phyloP scores from a whole-genome alignment of 345 rosid genomes.

The Stellera chamaejasme region DNA sequence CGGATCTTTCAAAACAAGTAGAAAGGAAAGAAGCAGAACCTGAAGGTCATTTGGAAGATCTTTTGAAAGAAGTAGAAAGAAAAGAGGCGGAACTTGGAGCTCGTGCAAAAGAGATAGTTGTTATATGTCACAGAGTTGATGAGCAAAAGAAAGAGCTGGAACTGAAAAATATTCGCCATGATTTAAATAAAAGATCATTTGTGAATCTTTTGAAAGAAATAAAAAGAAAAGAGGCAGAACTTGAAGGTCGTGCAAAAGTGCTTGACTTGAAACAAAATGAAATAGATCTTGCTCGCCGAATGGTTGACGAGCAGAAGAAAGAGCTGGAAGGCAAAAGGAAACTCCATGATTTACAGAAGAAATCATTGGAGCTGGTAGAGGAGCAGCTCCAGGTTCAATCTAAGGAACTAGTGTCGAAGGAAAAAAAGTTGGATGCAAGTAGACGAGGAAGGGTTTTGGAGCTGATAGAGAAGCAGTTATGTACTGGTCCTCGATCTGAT shows the following conservation, averaged over 20 bases:
- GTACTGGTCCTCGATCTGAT: slow-evolving; percentile 3
- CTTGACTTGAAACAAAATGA: slow-evolving; percentile 14
- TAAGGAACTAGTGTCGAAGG: slow-evolving; percentile 12
- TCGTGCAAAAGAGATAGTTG: no score
- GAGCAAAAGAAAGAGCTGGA: no score
- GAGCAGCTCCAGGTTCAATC: slow-evolving; percentile 16
- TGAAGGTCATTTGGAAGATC: no score
- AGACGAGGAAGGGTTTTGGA: slow-evolving; percentile 10
- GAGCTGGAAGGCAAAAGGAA: slow-evolving; percentile 18
- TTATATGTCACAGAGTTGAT: no score
- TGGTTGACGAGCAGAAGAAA: slow-evolving; percentile 13
- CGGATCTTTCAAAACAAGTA: no score
- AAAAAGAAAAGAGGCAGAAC: not conserved
- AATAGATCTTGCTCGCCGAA: slow-evolving; percentile 12
- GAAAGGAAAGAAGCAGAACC: no score
- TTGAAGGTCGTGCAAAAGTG: slow-evolving; percentile 14
- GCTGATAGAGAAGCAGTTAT: slow-evolving; percentile 9
- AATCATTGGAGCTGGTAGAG: slow-evolving; percentile 18
- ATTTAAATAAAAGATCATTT: no score
- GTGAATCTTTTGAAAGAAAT: no score
- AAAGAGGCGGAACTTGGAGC: no score
- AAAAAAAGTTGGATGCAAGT: slow-evolving; percentile 7
- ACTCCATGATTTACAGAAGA: slow-evolving; percentile 7
- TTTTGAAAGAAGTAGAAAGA: no score
- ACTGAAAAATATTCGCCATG: no score